These are phyloP conservation scores for Phytopythium sindhum DNA, from an alignment of 352 stramenopile genomes.

Conservation along the genomic window DNA sequence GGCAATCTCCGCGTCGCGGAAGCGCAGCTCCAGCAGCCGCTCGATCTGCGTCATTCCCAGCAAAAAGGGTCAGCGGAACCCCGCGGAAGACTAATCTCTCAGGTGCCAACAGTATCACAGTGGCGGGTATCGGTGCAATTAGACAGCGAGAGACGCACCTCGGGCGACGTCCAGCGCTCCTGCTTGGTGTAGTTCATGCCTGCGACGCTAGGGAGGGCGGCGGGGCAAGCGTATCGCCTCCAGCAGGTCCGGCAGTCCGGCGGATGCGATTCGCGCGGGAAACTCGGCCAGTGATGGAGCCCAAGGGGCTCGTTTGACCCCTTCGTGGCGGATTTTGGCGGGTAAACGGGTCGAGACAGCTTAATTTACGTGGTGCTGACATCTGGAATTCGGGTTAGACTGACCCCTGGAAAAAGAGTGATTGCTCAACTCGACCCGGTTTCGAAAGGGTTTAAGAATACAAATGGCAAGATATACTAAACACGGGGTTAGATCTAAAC, in stretches of 20 bases:
- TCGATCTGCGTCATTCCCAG: neutral
- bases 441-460: neutral
- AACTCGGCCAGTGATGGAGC: neutral
- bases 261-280: neutral
- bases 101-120: no score
- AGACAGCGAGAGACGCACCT: neutral
- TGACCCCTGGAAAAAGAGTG: neutral
- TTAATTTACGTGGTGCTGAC: neutral
- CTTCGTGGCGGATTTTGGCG: neutral
- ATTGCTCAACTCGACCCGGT: neutral
- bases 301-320: neutral
- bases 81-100: no score
- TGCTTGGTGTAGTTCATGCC: constrained; percentile 11
- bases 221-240: no score
- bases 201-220: neutral
- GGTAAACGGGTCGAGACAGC: neutral
- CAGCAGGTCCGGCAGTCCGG: no score
- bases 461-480: neutral
- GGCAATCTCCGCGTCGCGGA: constrained; percentile 6
- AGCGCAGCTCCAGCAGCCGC: constrained; percentile 14
- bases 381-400: neutral
- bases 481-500: neutral
- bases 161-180: constrained; percentile 13
- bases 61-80: neutral
- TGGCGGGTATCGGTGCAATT: no score